These are phyloP conservation scores for Hordeum pubiflorum DNA, from an alignment of 202 grass and related monocot genomes.

Conservation along the genomic window DNA sequence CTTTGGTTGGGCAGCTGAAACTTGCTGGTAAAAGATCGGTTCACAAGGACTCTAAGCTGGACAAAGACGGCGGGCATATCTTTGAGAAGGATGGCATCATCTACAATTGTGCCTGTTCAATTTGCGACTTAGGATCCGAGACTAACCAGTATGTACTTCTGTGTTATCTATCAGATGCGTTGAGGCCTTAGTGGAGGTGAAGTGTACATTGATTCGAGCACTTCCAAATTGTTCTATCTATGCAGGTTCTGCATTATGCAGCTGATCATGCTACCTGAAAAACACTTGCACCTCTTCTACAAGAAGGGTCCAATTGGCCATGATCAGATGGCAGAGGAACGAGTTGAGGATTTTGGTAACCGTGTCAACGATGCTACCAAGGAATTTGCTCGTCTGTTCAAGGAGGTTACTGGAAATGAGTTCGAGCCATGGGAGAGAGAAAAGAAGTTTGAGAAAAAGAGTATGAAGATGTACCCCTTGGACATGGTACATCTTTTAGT, in stretches of 20 bases:
- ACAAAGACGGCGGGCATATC: slow-evolving; percentile 55
- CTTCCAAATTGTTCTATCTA: background rate
- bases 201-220: background rate
- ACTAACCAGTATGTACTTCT: slow-evolving; percentile 47
- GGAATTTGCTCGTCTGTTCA: slow-evolving; percentile 68
- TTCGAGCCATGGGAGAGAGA: slow-evolving; percentile 79
- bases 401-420: slow-evolving; percentile 73
- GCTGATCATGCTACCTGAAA: slow-evolving; percentile 58
- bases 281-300: slow-evolving; percentile 64
- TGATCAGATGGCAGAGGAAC: slow-evolving; percentile 63
- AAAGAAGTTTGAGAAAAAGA: slow-evolving; percentile 72
- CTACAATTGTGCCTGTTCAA: slow-evolving; percentile 70
- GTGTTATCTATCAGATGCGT: background rate
- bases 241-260: slow-evolving; percentile 66
- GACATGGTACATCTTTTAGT: slow-evolving; percentile 54
- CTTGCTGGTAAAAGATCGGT: slow-evolving; percentile 66
- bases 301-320: slow-evolving; percentile 62
- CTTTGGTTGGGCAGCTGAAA: slow-evolving; percentile 52
- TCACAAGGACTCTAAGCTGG: slow-evolving; percentile 58
- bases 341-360: slow-evolving; percentile 67
- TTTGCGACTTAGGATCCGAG: slow-evolving; percentile 44
- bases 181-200: background rate
- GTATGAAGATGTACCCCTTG: slow-evolving; percentile 66
- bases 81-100: slow-evolving; percentile 68
- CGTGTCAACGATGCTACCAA: slow-evolving; percentile 44